phyloP scores from a whole-genome alignment of 305 asterid genomes.

The Ruellia speciosa region DNA sequence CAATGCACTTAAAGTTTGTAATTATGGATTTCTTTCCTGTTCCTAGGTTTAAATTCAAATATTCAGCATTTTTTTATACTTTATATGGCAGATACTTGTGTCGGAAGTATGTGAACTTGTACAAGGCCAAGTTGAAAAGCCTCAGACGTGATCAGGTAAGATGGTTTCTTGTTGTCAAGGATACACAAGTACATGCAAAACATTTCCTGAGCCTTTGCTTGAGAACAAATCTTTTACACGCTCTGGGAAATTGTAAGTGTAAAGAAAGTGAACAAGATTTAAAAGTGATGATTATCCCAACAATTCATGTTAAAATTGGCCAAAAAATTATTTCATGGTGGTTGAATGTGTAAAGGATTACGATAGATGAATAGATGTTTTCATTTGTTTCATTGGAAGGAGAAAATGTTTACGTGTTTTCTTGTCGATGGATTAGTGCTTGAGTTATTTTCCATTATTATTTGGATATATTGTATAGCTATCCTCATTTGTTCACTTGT shows the following conservation, averaged over 20 bases:
- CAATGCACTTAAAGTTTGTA: not conserved
- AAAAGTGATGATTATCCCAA: not conserved
- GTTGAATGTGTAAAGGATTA: not conserved
- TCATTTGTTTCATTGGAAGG: too few species aligned
- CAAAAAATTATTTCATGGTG: not conserved
- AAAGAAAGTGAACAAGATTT: conserved; percentile 11
- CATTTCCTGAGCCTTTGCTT: not conserved
- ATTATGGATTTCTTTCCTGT: not conserved
- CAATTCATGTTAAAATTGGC: not conserved
- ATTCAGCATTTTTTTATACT: conserved; percentile 13
- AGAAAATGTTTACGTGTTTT: too few species aligned
- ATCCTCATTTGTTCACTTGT: too few species aligned
- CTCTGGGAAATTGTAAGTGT: not conserved
- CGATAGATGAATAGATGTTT: too few species aligned
- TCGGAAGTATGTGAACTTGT: conserved; percentile 70
- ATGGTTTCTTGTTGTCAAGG: conserved; percentile 16
- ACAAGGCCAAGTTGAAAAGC: conserved; percentile 75
- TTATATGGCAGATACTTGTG: conserved; percentile 54
- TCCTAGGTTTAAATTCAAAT: conserved; percentile 18
- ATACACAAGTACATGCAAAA: not conserved
- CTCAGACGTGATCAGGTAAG: conserved; percentile 77
- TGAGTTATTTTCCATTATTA: too few species aligned
- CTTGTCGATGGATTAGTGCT: too few species aligned
- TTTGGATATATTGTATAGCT: too few species aligned
- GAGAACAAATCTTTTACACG: not conserved